These are phyloP conservation scores for Myxozyma sirexii DNA, from an alignment of 805 yeast genomes.

Conservation along the genomic window DNA sequence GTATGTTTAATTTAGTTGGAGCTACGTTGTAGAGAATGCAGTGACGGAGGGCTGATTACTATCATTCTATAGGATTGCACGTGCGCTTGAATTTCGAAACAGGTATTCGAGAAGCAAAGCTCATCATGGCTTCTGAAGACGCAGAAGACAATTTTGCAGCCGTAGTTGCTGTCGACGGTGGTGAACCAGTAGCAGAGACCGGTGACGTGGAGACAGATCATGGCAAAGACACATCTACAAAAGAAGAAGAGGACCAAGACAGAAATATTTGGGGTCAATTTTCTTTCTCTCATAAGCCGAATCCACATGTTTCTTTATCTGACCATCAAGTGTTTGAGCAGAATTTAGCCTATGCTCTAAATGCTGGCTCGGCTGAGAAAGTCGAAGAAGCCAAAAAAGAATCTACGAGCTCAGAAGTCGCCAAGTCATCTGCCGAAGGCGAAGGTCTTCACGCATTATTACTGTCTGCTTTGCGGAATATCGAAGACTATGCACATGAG, in stretches of 20 bases:
- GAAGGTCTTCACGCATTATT: conserved; percentile 6
- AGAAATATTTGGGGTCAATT: conserved; percentile 16
- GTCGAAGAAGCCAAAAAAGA: not conserved
- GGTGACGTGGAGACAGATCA: not conserved
- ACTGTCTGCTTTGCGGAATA: conserved; percentile 29
- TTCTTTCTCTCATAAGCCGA: conserved; percentile 31
- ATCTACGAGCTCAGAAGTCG: not conserved
- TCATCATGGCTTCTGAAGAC: conserved; percentile 47
- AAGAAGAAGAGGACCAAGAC: conserved; percentile 6
- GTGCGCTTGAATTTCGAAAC: conserved; percentile 76
- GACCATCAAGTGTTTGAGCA: conserved; percentile 29
- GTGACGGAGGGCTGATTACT: too few relatives aligned
- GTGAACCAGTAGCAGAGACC: not conserved
- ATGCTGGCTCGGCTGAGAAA: not conserved
- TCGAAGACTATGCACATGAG: conserved; percentile 63
- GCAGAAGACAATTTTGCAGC: conserved; percentile 26
- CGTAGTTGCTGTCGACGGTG: conserved; percentile 22
- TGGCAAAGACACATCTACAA: not conserved
- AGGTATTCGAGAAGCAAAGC: conserved; percentile 67
- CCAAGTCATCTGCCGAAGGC: not conserved
- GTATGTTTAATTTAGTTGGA: too few relatives aligned
- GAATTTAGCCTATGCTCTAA: conserved; percentile 14
- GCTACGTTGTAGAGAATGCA: too few relatives aligned
- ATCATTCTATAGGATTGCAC: conserved; percentile 58
- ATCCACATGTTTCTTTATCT: conserved; percentile 22